Percentiles rank a stretch among this genome's conserved stretches.
phyloP scores from a whole-genome alignment of 164 flowering plant genomes.

The Tetrastigma voinierianum region DNA sequence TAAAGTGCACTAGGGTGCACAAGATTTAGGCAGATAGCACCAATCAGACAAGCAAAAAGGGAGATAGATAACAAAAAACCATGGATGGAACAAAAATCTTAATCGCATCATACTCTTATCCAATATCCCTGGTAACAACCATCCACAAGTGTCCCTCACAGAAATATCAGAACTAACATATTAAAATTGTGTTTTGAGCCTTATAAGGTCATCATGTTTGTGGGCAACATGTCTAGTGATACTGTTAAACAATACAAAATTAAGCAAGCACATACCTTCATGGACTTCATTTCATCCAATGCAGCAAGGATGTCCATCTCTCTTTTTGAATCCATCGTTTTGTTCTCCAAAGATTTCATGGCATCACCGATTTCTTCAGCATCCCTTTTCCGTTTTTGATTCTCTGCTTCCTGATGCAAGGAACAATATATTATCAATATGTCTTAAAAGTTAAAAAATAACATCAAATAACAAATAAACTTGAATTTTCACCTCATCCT shows the following conservation, averaged over 20 bases:
- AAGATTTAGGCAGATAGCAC: no score
- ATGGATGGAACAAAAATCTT: no score
- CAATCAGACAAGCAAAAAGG: no score
- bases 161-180: no score
- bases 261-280: constrained; percentile 54
- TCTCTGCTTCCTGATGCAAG: constrained; percentile 49
- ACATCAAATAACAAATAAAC: not conserved
- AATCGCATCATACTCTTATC: no score
- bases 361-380: constrained; percentile 95
- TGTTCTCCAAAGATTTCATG: constrained; percentile 91
- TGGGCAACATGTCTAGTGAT: no score
- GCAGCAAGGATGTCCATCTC: constrained; percentile 97
- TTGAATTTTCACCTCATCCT: constrained; percentile 64
- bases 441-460: not conserved
- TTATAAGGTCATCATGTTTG: no score
- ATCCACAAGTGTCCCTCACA: no score
- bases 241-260: not conserved
- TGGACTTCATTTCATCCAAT: constrained; percentile 93
- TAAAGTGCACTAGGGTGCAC: no score
- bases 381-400: constrained; percentile 62
- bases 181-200: no score
- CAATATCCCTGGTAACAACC: no score
- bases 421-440: not conserved
- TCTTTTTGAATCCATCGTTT: constrained; percentile 84
- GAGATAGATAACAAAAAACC: no score